Percentiles rank a stretch among this genome's conserved stretches.
phyloP scores from a whole-genome alignment of 1,284 basidiomycete species.

The Golubevia sp. region DNA sequence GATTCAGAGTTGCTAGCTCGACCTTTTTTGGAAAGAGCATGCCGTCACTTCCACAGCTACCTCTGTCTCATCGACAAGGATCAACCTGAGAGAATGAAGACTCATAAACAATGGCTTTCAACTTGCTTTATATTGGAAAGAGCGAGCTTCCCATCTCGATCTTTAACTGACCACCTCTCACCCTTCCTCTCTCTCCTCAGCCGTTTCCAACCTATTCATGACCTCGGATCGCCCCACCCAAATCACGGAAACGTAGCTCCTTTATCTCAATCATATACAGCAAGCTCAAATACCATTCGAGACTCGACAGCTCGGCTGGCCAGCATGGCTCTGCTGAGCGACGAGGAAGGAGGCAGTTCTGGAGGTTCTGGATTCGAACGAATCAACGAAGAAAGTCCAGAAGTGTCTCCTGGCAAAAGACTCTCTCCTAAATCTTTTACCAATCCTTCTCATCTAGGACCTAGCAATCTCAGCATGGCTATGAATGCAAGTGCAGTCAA shows the following conservation, averaged over 20 bases:
- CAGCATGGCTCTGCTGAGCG: slow-evolving; percentile 42
- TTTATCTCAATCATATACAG: slow-evolving; percentile 43
- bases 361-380: slow-evolving; percentile 24
- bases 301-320: slow-evolving; percentile 53
- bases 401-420: not conserved
- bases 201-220: slow-evolving; percentile 10
- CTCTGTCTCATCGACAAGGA: too few species aligned
- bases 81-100: too few species aligned
- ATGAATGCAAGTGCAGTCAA: slow-evolving; percentile 4
- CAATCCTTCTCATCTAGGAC: slow-evolving; percentile 1
- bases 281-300: slow-evolving; percentile 43
- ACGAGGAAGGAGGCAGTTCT: slow-evolving; percentile 21
- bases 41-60: too few species aligned
- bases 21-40: too few species aligned
- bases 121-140: too few species aligned
- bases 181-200: too few species aligned
- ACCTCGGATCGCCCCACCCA: slow-evolving; percentile 8
- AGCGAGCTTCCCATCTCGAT: too few species aligned
- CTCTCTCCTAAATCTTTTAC: not conserved
- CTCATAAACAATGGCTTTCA: too few species aligned
- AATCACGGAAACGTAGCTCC: slow-evolving; percentile 12
- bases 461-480: not conserved
- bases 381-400: slow-evolving; percentile 18
- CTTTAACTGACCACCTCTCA: too few species aligned
- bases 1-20: too few species aligned